A percentile compares a stretch with the other conserved stretches of the same genome.
These are phyloP conservation scores for Combretum micranthum DNA, from an alignment of 345 rosid species.

Conservation along the genomic window DNA sequence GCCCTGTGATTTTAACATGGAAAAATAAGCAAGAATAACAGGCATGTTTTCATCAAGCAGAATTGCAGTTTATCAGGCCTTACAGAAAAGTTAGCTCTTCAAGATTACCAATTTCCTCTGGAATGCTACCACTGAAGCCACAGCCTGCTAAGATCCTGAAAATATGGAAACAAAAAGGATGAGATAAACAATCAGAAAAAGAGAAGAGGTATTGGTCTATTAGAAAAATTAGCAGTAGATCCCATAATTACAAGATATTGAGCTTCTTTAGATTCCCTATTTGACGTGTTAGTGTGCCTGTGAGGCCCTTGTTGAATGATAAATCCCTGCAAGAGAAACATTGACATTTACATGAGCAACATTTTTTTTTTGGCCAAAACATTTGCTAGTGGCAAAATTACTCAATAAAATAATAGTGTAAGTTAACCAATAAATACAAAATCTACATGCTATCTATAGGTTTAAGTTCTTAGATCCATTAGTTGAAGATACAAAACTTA, in stretches of 20 bases:
- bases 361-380: too few species aligned
- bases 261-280: slow-evolving; percentile 72
- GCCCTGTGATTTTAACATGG: slow-evolving; percentile 19
- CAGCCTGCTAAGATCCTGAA: slow-evolving; percentile 76
- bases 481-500: too few species aligned
- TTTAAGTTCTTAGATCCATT: too few species aligned
- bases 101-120: slow-evolving; percentile 73
- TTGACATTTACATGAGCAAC: too few species aligned
- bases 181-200: too few species aligned
- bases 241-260: slow-evolving; percentile 48
- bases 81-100: slow-evolving; percentile 80
- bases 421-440: too few species aligned
- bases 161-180: neutral
- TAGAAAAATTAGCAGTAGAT: too few species aligned
- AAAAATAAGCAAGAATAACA: neutral
- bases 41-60: neutral
- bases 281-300: slow-evolving; percentile 63
- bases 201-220: too few species aligned
- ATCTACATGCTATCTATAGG: too few species aligned
- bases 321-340: slow-evolving; percentile 55
- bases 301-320: slow-evolving; percentile 65
- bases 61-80: slow-evolving; percentile 14
- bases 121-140: slow-evolving; percentile 72
- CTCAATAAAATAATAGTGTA: too few species aligned
- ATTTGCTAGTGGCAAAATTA: too few species aligned